Base-by-base conservation (phyloP, 2,329 filamentous ascomycete genomes). In the Xylariales sp. region DNA sequence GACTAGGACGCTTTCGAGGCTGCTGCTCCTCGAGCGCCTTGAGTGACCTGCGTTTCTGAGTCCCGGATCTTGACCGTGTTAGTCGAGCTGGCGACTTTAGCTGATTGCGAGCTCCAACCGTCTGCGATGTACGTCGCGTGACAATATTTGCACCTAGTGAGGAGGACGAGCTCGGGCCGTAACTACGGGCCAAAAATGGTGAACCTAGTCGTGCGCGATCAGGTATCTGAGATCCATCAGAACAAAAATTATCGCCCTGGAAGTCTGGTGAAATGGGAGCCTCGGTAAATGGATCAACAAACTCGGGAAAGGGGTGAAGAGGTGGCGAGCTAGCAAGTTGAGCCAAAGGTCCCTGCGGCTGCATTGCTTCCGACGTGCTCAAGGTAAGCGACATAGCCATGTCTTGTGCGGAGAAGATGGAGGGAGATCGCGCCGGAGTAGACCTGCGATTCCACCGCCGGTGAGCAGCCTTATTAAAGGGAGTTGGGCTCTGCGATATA, bases 331-430 rank as follows among this genome's bases (percentile, higher is more conserved):
- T 62, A n/a, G 75, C 71, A 29, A 83, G 66, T 47, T 76, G 74
- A 3, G 79, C 78, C 38, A 85, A 52, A 8, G 78, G 76, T 3
- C 77, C 79, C 37, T 75, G 63, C 0, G 72, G 74, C 47, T 82
- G 74, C 81, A 85, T 84, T 3, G 72, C 72, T 29, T 81, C 76
- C 2, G 79, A 71, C 1, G 80, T 83, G 60, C 76, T 81, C 20
- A 82, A 62, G 2, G 71, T 68, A 37, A 85, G 65, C 10, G 81
- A 84, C 51, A 83, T 62, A 29, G 72, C 69, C 69, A 85, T 81
- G 44, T 83, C 79, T 28, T 73, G 69, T 10, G 72, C 73, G 2
- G 70, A 76, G 52, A 83, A 83, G 10, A 73, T 60, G 2, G 70
- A 70, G 4, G 64, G 44, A 36, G 66, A 65, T 20, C 63, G 65